These are phyloP conservation scores for Vaccinium darrowii DNA, from an alignment of 148 eudicot genomes.

Conservation along the genomic window DNA sequence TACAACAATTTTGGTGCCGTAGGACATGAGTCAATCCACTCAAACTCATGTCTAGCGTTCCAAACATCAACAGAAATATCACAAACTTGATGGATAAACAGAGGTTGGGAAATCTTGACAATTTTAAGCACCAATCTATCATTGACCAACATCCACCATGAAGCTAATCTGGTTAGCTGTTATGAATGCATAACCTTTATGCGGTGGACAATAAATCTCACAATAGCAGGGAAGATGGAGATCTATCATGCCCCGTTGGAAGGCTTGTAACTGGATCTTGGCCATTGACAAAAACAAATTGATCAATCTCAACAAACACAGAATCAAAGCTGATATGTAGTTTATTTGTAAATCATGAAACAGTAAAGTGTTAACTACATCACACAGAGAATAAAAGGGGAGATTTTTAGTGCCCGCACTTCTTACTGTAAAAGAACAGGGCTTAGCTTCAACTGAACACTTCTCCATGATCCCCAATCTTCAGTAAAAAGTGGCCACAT, in stretches of 20 bases:
- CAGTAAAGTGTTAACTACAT: neutral
- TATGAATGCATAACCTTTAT: conserved; percentile 10
- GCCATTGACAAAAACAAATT: conserved; percentile 14
- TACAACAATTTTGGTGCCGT: neutral
- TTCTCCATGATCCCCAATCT: conserved; percentile 94
- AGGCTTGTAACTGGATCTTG: conserved; percentile 91
- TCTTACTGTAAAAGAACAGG: conserved; percentile 70
- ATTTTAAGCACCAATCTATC: neutral
- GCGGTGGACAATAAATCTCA: conserved; percentile 35
- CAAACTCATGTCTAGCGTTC: neutral
- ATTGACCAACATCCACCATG: neutral
- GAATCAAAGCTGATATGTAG: neutral
- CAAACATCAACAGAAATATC: neutral
- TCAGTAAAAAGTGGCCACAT: conserved; percentile 96
- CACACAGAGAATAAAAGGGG: neutral
- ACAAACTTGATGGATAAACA: neutral
- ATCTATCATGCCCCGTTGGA: conserved; percentile 78
- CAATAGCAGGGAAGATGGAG: conserved; percentile 69
- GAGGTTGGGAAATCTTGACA: neutral
- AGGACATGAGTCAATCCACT: neutral
- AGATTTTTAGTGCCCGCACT: neutral
- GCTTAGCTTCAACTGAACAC: conserved; percentile 69
- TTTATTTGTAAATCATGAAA: neutral
- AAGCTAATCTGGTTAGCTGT: conserved; percentile 8
- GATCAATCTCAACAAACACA: conserved; percentile 2